Evolutionary conservation across 1,284 basidiomycete genomes (phyloP).

Genomic region (Heterobasidion parviporum): DNA sequence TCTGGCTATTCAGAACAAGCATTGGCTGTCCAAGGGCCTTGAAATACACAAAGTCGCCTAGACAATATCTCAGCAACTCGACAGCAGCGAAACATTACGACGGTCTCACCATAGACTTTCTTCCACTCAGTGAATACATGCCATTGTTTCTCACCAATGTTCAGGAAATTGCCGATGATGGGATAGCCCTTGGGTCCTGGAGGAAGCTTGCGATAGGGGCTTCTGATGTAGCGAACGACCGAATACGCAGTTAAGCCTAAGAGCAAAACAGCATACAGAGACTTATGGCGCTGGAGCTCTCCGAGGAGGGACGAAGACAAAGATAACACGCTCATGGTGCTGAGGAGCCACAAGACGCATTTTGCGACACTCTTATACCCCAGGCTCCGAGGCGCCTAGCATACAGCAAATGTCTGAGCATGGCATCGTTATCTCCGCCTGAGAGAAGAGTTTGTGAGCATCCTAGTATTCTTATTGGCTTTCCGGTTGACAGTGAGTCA

Average conservation of each 20-base stretch:
- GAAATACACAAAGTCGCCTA: conserved; percentile 17
- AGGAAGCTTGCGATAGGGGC: conserved; percentile 1
- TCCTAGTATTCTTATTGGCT: too few species aligned
- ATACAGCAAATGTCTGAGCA: too few species aligned
- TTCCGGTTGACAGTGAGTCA: too few species aligned
- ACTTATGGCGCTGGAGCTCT: not conserved
- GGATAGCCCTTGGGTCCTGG: not conserved
- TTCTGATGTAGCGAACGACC: not conserved
- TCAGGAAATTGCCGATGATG: not conserved
- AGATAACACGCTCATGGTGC: too few species aligned
- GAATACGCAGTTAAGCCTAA: not conserved
- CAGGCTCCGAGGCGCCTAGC: too few species aligned
- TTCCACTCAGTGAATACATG: not conserved
- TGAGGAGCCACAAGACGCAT: too few species aligned
- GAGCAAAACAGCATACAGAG: not conserved
- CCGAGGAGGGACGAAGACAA: not conserved
- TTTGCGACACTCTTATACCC: too few species aligned
- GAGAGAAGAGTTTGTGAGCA: too few species aligned
- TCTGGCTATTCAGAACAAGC: conserved; percentile 14
- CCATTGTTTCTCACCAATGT: not conserved
- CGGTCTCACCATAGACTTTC: not conserved
- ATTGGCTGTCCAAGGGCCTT: conserved; percentile 13
- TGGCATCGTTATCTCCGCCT: too few species aligned
- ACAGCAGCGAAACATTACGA: not conserved
- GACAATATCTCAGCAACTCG: not conserved